Evolutionary conservation across 2,329 filamentous ascomycete genomes (phyloP), one percentile per base, ranked within the genome.

Genomic region (Xylariaceae sp.): DNA sequence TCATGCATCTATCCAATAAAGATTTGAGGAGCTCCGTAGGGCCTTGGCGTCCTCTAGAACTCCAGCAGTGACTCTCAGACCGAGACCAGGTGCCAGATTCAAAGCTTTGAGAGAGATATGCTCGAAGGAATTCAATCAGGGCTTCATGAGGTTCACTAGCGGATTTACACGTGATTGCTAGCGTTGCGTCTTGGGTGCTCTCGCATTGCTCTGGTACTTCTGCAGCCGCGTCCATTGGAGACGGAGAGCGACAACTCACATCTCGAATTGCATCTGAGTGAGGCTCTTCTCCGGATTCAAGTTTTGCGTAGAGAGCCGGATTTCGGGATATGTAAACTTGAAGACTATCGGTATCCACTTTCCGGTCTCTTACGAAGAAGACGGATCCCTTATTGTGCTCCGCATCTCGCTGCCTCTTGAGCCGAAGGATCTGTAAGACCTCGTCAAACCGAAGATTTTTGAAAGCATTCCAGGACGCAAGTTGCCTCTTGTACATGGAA

Each of bases 401-500:
- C 11, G 60, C 61, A 44, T 68, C 66, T 13, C 63, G 58, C 13
- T 57, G 46, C 40, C 55, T 64, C 47, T 65, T 67, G 6, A 67
- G 41, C 30, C 61, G 63, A 16, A 68, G 64, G 24, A 68, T 64
- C 48, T 65, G 66, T 24, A 68, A 58, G 29, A 67, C 66, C 30
- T 68, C 64, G 30, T 65, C 63, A 24, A 60, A 56, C 23, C 66
- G 62, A 30, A 67, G 58, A 27, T 68, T 68, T 52, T 67, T 68
- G 47, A 64, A 67, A 11, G 66, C 64, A 40, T 62, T 64, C 66
- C 66, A 68, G 16, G 59, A 48, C 3, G 64, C 60, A 11, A 68
- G 60, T 48, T 64, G 65, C 55, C 65, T 67, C 49, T 68, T 67
- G 35, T 67, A 68, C 63, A 66, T 66, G 9, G 65, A 51, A 39